These are phyloP conservation scores for Umbelopsis sp. DNA, from an alignment of 192 early-diverging fungal species.

Conservation along the genomic window DNA sequence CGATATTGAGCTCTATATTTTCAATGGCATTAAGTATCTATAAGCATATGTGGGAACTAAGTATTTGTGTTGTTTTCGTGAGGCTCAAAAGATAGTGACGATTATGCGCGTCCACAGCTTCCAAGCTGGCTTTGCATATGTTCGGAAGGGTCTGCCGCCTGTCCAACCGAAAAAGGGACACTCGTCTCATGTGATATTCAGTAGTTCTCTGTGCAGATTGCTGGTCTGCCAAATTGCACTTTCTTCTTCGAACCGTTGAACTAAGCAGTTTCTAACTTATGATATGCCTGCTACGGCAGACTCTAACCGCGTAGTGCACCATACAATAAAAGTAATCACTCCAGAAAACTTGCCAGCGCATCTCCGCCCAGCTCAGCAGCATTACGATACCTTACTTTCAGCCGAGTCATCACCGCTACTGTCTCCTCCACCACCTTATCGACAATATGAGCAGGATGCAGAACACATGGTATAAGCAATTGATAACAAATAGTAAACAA, in stretches of 20 bases:
- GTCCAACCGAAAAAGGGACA: slow-evolving; percentile 12
- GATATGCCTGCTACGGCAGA: slow-evolving; percentile 8
- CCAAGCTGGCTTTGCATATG: no score
- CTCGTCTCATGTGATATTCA: slow-evolving; percentile 19
- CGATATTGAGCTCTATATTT: no score
- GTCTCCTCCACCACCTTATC: slow-evolving; percentile 17
- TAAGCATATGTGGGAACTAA: no score
- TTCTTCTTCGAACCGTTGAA: not conserved
- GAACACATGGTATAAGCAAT: not conserved
- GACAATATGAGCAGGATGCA: not conserved
- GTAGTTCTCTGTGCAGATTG: no score
- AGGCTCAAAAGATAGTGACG: no score
- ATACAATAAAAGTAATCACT: not conserved
- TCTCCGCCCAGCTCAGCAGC: slow-evolving; percentile 9
- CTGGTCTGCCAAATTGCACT: not conserved
- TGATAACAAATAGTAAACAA: no score
- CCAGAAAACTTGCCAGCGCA: not conserved
- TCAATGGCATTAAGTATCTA: no score
- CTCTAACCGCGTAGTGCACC: not conserved
- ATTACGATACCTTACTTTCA: not conserved
- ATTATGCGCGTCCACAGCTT: no score
- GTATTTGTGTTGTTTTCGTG: no score
- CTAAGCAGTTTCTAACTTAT: not conserved
- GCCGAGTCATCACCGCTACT: slow-evolving; percentile 9
- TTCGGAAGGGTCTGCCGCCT: slow-evolving; percentile 11